phyloP scores from a whole-genome alignment of 140 eudicot genomes.

The Flaveria floridana region DNA sequence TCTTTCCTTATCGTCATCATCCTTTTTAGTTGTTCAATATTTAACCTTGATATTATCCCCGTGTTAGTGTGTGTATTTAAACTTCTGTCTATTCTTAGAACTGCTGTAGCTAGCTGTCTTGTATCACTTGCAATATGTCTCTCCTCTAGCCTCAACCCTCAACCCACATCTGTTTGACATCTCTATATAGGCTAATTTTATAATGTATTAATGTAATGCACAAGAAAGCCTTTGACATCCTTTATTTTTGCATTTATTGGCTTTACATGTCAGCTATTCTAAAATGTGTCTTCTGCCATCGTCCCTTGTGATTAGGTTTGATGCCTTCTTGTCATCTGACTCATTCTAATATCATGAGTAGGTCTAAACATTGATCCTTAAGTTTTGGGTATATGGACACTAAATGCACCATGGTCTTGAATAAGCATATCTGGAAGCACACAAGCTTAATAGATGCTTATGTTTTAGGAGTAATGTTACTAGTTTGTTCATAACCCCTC shows the following conservation, averaged over 20 bases:
- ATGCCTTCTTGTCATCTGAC: conserved; percentile 8
- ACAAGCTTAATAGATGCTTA: conserved; percentile 20
- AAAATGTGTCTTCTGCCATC: background rate
- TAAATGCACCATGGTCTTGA: conserved; percentile 9
- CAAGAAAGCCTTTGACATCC: conserved; percentile 2
- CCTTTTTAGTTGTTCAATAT: background rate
- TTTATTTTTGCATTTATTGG: conserved; percentile 19
- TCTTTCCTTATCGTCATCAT: conserved; percentile 9
- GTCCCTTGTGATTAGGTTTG: conserved; percentile 20
- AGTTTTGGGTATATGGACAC: conserved; percentile 3
- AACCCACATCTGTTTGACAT: conserved; percentile 9
- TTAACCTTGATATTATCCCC: background rate
- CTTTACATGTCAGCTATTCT: conserved; percentile 18
- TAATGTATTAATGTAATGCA: background rate
- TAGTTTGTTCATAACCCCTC: conserved; percentile 2
- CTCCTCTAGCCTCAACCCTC: background rate
- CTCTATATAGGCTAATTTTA: conserved; percentile 16
- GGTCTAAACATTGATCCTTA: conserved; percentile 11
- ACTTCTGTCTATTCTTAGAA: conserved; percentile 11
- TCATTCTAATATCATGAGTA: conserved; percentile 19
- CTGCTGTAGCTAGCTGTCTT: conserved; percentile 15
- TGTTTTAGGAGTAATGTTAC: background rate
- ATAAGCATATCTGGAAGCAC: conserved; percentile 18
- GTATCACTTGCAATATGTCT: conserved; percentile 16
- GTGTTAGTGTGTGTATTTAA: conserved; percentile 6